Evolutionary conservation across 306 rosid genomes (phyloP).

Genomic region (Luffa acutangula): DNA sequence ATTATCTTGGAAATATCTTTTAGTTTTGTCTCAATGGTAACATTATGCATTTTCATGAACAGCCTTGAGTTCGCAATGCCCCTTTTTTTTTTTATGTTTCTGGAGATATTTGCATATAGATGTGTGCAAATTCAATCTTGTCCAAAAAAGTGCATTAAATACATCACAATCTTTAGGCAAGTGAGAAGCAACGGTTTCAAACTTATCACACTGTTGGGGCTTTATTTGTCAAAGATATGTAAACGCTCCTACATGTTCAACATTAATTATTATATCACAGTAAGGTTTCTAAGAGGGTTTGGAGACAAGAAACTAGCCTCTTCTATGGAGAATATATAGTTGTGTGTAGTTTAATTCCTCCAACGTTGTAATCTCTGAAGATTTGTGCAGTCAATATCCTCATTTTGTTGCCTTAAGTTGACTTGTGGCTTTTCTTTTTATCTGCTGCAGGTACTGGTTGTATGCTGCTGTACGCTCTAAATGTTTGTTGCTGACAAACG

Average conservation of each 20-base stretch:
- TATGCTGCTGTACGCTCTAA: constrained; percentile 80
- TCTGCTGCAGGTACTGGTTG: constrained; percentile 70
- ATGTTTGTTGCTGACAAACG: constrained; percentile 78
- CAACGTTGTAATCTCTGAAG: not conserved
- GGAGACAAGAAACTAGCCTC: not conserved
- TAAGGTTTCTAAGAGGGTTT: not conserved
- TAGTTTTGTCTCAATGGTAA: not conserved
- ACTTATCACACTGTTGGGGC: not conserved
- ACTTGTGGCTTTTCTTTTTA: not conserved
- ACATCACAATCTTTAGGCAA: not conserved
- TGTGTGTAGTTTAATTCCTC: not conserved
- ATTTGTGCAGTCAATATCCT: not conserved
- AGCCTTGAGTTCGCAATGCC: not conserved
- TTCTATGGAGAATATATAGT: not conserved
- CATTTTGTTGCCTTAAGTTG: not conserved
- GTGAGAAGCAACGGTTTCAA: not conserved
- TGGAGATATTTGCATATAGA: not conserved
- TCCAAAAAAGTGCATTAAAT: not conserved
- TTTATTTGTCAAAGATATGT: not conserved
- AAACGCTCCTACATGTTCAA: not conserved
- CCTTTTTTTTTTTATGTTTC: no score
- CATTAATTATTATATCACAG: not conserved
- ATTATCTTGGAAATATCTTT: not conserved
- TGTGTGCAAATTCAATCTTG: not conserved
- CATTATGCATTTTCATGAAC: not conserved